Base-by-base conservation (phyloP, 371 early-diverging fungal species). In the Mucor sp. region DNA sequence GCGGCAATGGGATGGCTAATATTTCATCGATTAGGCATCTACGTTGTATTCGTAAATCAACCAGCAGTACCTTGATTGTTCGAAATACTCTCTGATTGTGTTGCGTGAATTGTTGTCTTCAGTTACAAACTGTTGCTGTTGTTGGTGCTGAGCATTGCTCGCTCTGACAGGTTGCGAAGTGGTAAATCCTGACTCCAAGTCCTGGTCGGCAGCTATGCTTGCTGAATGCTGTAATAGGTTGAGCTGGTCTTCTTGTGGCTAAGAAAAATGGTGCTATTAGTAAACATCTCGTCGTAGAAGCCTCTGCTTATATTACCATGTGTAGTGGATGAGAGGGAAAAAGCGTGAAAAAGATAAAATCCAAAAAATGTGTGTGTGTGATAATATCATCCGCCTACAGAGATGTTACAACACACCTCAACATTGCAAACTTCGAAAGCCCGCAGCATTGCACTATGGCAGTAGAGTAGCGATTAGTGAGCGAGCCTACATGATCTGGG, bases 1-100 rank as follows among this genome's bases (percentile, higher is more conserved):
- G 98, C 89, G 30, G 95, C 96, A 11, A 91, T 75, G 2, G 99
- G 99, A 74, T 98, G 99, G 71, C 94, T 94, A 39, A 39, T 27
- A 59, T 12, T 27, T 41, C 41, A 41, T 60, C 9, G 27, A 53
- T 21, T 53, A 11, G 12, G 27, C 1, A 11, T 23, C 12, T 53
- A 53, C 14, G 23, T 53, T 27, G 12, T 19, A 23, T 33, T 27
- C 6, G 25, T 41, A 30, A 17, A 19, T 53, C 4, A 27, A 47
- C 11, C 15, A n/a, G 19, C 39, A 32, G 37, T 78, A 78, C 81
- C 81, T 81, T 21, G 81, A 81, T 41, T 78, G 79, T 50, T 81
- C 71, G 66, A 81, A 81, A 58, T 81, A 81, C 8, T 78, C 81
- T 67, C 72, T 70, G 33, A 80, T 68, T 23, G 58, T 74, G 58